A percentile compares a stretch with the other conserved stretches of the same genome.
These are phyloP conservation scores for Chalciporus chontae DNA, from an alignment of 768 basidiomycete genomes.

Conservation along the genomic window DNA sequence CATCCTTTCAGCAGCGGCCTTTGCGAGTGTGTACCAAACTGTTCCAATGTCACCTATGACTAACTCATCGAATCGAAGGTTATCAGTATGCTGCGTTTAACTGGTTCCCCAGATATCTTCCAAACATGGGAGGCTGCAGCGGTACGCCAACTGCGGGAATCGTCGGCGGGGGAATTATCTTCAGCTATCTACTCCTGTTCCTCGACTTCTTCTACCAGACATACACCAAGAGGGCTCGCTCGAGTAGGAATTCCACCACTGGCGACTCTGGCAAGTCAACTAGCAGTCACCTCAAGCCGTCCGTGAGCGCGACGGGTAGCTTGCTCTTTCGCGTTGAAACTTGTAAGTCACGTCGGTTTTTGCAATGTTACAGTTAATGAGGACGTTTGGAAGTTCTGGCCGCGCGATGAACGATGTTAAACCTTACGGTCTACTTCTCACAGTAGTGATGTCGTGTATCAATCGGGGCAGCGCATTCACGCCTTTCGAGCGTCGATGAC, in stretches of 20 bases:
- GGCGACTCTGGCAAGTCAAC: background rate
- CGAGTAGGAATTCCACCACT: background rate
- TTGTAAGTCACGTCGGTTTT: background rate
- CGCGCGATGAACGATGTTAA: background rate
- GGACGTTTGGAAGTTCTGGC: background rate
- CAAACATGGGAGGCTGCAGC: constrained; percentile 15
- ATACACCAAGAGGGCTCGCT: constrained; percentile 6
- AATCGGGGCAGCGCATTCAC: background rate
- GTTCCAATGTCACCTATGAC: background rate
- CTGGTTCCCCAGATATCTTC: constrained; percentile 15
- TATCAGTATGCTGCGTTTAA: constrained; percentile 20
- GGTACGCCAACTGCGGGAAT: constrained; percentile 15
- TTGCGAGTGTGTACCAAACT: constrained; percentile 9
- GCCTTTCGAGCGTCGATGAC: background rate
- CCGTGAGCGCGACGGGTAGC: background rate
- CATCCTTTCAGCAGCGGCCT: constrained; percentile 8
- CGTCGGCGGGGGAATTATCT: constrained; percentile 9
- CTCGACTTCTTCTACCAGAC: constrained; percentile 22
- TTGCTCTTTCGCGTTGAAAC: constrained; percentile 13
- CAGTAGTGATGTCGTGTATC: background rate
- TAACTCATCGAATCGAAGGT: background rate
- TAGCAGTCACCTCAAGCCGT: background rate
- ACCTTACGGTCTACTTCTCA: background rate
- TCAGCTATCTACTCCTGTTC: constrained; percentile 20
- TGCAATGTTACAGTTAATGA: too few species aligned